These are phyloP conservation scores for Aspergillus bombycis DNA, from an alignment of 2,329 filamentous ascomycete genomes.

Conservation along the genomic window DNA sequence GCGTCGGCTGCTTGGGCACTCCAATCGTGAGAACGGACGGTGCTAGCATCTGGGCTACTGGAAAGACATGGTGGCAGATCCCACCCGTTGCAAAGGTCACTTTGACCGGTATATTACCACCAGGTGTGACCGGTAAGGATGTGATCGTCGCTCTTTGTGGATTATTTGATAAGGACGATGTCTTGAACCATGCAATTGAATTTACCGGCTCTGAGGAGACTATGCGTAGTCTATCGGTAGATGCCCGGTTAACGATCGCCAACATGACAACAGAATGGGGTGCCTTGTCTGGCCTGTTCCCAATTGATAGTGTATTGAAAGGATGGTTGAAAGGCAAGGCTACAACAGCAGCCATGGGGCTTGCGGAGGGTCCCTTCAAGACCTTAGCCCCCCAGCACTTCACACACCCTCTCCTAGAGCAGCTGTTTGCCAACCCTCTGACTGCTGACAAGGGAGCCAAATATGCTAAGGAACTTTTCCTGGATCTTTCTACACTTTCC, in stretches of 20 bases:
- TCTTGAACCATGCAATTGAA: constrained; percentile 88
- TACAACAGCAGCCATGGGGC: constrained; percentile 67
- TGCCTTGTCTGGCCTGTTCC: constrained; percentile 74
- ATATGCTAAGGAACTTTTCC: constrained; percentile 81
- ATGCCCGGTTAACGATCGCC: constrained; percentile 67
- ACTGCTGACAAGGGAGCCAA: constrained; percentile 73
- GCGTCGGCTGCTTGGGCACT: constrained; percentile 74
- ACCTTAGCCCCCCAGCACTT: constrained; percentile 61
- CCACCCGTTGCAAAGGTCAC: constrained; percentile 82
- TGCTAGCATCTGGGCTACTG: constrained; percentile 81
- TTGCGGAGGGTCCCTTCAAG: constrained; percentile 51
- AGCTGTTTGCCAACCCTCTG: constrained; percentile 68
- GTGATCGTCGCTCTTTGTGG: constrained; percentile 88
- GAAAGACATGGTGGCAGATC: constrained; percentile 84
- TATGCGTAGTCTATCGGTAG: constrained; percentile 70
- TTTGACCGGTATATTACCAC: constrained; percentile 73
- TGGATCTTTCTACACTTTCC: constrained; percentile 80
- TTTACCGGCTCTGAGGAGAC: constrained; percentile 82
- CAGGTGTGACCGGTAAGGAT: constrained; percentile 88
- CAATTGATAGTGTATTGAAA: constrained; percentile 72
- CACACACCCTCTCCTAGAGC: constrained; percentile 72
- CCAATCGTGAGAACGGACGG: constrained; percentile 87
- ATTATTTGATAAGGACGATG: constrained; percentile 82
- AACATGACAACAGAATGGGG: constrained; percentile 89
- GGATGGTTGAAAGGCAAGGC: constrained; percentile 78